These are phyloP conservation scores for Stagonosporopsis rhizophila DNA, from an alignment of 2,329 filamentous ascomycete genomes.

Conservation along the genomic window DNA sequence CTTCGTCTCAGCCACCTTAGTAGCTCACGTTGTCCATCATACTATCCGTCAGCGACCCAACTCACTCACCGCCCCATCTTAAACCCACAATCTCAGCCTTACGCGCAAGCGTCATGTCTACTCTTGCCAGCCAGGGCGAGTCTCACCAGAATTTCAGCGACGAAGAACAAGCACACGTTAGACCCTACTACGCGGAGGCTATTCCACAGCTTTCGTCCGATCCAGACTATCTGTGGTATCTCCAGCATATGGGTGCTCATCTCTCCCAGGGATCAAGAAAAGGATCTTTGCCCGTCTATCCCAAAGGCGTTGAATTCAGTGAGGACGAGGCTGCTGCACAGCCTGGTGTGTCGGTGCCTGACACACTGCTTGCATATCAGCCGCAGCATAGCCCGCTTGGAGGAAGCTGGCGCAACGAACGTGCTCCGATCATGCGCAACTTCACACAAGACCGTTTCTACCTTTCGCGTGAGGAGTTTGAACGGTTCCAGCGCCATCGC, in stretches of 20 bases:
- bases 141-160: neutral
- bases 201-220: neutral
- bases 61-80: no score
- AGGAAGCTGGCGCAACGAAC: neutral
- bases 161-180: neutral
- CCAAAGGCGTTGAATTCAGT: constrained; percentile 1
- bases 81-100: constrained; percentile 1
- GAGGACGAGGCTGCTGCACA: constrained; percentile 4
- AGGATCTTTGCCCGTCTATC: neutral
- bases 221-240: neutral
- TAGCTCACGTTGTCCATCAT: neutral
- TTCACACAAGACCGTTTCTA: neutral
- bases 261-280: neutral
- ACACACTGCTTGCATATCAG: neutral
- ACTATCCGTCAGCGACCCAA: neutral
- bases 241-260: constrained; percentile 1
- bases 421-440: neutral
- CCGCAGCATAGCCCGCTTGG: neutral
- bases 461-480: neutral
- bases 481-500: neutral
- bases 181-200: neutral
- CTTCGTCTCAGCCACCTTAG: neutral
- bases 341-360: neutral
- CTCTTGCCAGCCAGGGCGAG: neutral
- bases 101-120: constrained; percentile 4